These are phyloP conservation scores for Pseudocercospora macadamiae DNA, from an alignment of 2,329 filamentous ascomycete genomes.

Conservation along the genomic window DNA sequence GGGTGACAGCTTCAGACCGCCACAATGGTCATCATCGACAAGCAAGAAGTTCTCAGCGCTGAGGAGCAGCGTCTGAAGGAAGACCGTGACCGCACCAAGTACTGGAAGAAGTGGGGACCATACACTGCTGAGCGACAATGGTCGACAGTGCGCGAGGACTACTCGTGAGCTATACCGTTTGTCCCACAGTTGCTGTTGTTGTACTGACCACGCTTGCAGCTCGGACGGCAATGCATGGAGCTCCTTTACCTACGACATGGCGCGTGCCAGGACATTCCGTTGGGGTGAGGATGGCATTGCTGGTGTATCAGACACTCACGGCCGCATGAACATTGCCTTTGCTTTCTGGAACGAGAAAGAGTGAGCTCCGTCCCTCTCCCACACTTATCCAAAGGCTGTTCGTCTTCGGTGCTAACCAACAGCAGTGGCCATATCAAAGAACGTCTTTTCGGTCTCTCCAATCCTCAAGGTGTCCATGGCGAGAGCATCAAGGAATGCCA, in stretches of 20 bases:
- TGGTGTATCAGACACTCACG: constrained; percentile 91
- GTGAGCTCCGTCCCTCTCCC: constrained; percentile 53
- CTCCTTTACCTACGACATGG: constrained; percentile 92
- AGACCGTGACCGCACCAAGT: constrained; percentile 79
- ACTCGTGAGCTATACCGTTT: constrained; percentile 60
- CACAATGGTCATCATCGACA: constrained; percentile 85
- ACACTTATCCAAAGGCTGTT: background rate
- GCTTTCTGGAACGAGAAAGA: constrained; percentile 98
- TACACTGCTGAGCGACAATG: constrained; percentile 94
- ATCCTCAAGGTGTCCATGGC: constrained; percentile 95
- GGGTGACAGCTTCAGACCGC: constrained; percentile 9
- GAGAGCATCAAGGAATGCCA: constrained; percentile 97
- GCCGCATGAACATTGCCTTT: constrained; percentile 89
- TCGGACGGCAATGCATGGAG: constrained; percentile 93
- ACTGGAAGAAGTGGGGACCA: constrained; percentile 98
- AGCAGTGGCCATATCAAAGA: constrained; percentile 88
- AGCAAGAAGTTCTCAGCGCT: constrained; percentile 81
- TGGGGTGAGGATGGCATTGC: constrained; percentile 98
- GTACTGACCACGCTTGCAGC: constrained; percentile 47
- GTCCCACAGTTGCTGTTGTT: background rate
- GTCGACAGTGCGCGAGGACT: constrained; percentile 79
- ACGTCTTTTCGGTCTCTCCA: constrained; percentile 90
- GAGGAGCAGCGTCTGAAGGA: constrained; percentile 90
- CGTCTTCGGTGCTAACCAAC: constrained; percentile 45
- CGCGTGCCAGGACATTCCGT: constrained; percentile 82